phyloP scores from a whole-genome alignment of 208 protist genomes.

The Leishmania gerbilli region DNA sequence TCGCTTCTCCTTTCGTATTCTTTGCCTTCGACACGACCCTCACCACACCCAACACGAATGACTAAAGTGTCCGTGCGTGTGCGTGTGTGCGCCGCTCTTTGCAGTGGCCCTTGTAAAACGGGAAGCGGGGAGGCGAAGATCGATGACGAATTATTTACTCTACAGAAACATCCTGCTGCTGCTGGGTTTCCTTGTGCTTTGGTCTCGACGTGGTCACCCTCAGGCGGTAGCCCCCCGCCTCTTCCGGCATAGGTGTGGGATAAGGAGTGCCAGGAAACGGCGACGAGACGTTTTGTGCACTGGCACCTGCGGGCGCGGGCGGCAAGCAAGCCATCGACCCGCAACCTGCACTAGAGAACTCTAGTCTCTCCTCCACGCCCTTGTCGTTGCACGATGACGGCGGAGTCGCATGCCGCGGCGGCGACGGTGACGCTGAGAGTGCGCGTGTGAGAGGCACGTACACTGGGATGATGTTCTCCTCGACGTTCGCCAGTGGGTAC shows the following conservation, averaged over 20 bases:
- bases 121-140: not conserved
- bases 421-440: not conserved
- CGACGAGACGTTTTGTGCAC: not conserved
- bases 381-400: not conserved
- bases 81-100: not conserved
- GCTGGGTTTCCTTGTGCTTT: not conserved
- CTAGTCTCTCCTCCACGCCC: not conserved
- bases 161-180: not conserved
- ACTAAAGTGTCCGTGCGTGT: not conserved
- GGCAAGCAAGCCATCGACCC: not conserved
- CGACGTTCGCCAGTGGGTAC: conserved; percentile 15
- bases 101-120: not conserved
- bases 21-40: not conserved
- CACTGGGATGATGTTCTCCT: conserved; percentile 11
- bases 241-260: not conserved
- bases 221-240: not conserved
- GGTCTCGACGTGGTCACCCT: not conserved
- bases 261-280: not conserved
- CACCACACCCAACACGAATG: not conserved
- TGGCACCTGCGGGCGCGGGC: not conserved
- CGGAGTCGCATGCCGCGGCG: not conserved
- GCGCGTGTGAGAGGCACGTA: conserved; percentile 8
- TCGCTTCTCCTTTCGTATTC: not conserved
- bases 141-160: not conserved
- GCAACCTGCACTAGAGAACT: conserved; percentile 6